These are phyloP conservation scores for Aspergillus vadensis DNA, from an alignment of 2,329 filamentous ascomycete genomes.

Conservation along the genomic window DNA sequence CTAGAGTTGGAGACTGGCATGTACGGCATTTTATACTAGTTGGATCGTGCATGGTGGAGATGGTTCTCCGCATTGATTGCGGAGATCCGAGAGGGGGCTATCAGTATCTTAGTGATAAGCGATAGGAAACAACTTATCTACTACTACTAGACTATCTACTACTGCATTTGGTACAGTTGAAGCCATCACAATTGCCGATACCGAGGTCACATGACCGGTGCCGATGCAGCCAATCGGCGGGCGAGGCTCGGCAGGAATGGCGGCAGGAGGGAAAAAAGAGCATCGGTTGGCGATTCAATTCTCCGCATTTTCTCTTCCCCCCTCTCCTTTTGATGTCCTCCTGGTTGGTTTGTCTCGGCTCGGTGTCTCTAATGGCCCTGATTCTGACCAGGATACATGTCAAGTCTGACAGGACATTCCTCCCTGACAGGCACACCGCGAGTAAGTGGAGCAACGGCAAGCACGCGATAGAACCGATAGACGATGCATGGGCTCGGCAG, in stretches of 20 bases:
- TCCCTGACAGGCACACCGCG: not conserved
- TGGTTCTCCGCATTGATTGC: not conserved
- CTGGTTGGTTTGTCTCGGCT: not conserved
- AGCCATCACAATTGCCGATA: constrained; percentile 2
- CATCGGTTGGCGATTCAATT: not conserved
- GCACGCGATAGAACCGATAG: not conserved
- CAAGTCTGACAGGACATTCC: not conserved
- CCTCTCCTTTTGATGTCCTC: not conserved
- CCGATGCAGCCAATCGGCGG: constrained; percentile 31
- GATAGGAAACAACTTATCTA: not conserved
- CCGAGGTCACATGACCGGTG: constrained; percentile 15
- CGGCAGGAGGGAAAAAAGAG: not conserved
- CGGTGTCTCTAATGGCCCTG: not conserved
- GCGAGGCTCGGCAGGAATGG: constrained; percentile 14
- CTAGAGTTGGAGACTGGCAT: not conserved
- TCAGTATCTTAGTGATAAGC: not conserved
- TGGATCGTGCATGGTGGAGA: not conserved
- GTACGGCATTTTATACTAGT: not conserved
- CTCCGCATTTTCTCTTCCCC: not conserved
- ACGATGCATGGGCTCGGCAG: constrained; percentile 23
- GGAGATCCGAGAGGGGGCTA: not conserved
- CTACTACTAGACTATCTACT: not conserved
- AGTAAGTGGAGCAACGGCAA: constrained; percentile 5
- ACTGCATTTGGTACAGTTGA: not conserved
- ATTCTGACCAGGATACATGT: not conserved